Percentiles rank a stretch among this genome's conserved stretches.
Evolutionary conservation across 352 stramenopile species (phyloP).

Genomic region (Pythium volutum): DNA sequence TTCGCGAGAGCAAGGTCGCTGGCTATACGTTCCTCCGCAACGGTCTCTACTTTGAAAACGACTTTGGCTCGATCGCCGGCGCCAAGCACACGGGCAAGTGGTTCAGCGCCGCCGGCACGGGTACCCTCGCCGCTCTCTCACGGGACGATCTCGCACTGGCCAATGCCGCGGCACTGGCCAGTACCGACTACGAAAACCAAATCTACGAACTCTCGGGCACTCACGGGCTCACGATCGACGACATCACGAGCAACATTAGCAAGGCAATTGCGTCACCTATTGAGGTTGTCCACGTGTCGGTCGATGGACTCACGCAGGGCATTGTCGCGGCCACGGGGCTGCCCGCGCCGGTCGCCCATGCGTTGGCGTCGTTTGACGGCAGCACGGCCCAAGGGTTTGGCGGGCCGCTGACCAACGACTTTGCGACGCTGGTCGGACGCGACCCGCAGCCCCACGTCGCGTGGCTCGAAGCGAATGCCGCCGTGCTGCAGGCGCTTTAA

Average conservation of each 20-base stretch:
- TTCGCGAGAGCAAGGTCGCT: conserved; percentile 14
- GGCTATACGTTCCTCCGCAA: conserved; percentile 26
- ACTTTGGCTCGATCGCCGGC: background rate
- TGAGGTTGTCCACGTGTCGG: conserved; percentile 15
- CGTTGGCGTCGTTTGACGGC: conserved; percentile 19
- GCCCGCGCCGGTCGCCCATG: conserved; percentile 3
- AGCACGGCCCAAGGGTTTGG: conserved; percentile 9
- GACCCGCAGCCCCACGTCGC: conserved; percentile 13
- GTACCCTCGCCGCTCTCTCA: conserved; percentile 1
- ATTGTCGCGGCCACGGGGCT: background rate
- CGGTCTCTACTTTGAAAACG: conserved; percentile 23
- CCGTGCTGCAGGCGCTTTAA: conserved; percentile 19
- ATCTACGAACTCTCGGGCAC: conserved; percentile 12
- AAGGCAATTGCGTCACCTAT: conserved; percentile 12
- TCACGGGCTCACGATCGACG: background rate
- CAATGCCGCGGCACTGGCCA: conserved; percentile 6
- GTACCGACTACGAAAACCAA: conserved; percentile 10
- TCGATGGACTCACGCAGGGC: background rate
- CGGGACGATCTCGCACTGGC: conserved; percentile 8
- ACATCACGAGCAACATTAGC: conserved; percentile 10
- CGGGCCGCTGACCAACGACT: conserved; percentile 11
- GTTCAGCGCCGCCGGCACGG: conserved; percentile 2
- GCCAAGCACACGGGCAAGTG: conserved; percentile 7
- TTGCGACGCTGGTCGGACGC: conserved; percentile 21
- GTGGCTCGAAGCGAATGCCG: conserved; percentile 22